Conservation (phyloP, 1,139 yeast species). For the Taphrina pruni region DNA sequence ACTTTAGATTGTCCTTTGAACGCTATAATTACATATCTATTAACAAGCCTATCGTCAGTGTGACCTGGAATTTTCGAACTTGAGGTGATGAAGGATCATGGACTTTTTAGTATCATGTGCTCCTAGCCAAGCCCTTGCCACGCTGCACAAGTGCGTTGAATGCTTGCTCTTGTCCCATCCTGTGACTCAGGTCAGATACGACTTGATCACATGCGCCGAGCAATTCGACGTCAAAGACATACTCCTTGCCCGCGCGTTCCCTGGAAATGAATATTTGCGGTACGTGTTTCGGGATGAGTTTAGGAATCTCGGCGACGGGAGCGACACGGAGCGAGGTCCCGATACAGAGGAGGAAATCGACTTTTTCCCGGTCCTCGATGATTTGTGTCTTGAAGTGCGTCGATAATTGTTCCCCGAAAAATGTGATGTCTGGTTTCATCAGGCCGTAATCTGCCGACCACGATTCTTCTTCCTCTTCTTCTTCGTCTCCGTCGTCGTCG, state of each 20-base stretch:
- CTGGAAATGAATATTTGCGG: conserved; percentile 86
- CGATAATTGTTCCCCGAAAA: conserved; percentile 90
- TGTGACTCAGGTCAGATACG: conserved; percentile 67
- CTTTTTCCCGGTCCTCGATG: conserved; percentile 60
- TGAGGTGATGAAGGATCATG: no score
- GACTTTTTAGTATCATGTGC: no score
- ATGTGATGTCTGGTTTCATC: conserved; percentile 92
- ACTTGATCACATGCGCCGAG: conserved; percentile 80
- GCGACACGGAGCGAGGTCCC: conserved; percentile 96
- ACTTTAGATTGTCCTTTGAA: no score
- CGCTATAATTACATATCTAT: no score
- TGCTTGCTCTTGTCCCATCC: conserved; percentile 63
- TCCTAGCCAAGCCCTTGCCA: conserved; percentile 1
- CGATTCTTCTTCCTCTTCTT: conserved; percentile 8
- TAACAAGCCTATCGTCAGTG: no score
- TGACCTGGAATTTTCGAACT: no score
- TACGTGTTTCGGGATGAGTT: conserved; percentile 67
- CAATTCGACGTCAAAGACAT: conserved; percentile 79
- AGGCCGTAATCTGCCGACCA: conserved; percentile 60
- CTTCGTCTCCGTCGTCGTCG: conserved; percentile 38
- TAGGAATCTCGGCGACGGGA: conserved; percentile 93
- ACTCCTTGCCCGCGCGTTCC: conserved; percentile 73
- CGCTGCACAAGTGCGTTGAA: conserved; percentile 1
- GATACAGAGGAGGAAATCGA: conserved; percentile 83
- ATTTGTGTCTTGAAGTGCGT: conserved; percentile 69